A percentile compares a stretch with the other conserved stretches of the same genome.
These are phyloP conservation scores for Oryza coarctata DNA, from an alignment of 176 grass and related monocot species.

Conservation along the genomic window DNA sequence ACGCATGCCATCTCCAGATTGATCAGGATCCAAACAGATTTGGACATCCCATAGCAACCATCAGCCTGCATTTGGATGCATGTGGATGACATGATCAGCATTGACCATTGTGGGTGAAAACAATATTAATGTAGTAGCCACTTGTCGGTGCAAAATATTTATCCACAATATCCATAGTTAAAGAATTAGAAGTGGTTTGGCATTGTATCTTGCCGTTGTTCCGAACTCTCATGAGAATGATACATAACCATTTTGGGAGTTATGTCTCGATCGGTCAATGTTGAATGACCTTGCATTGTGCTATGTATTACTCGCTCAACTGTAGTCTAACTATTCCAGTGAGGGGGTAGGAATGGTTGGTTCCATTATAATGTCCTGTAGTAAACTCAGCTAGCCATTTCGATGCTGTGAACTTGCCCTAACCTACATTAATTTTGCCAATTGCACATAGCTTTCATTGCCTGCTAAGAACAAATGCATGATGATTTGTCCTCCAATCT, in stretches of 20 bases:
- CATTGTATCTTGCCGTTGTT: neutral
- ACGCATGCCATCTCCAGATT: conserved; percentile 27
- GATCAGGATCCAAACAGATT: conserved; percentile 41
- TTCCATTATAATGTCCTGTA: conserved; percentile 22
- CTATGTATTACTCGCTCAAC: neutral
- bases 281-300: conserved; percentile 3
- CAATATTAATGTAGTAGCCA: conserved; percentile 4
- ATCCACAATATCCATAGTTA: conserved; percentile 17
- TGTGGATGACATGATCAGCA: conserved; percentile 35
- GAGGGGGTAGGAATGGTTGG: conserved; percentile 1
- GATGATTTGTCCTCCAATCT: conserved; percentile 39
- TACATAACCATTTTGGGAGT: neutral
- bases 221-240: neutral
- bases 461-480: conserved; percentile 18
- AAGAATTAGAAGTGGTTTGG: neutral
- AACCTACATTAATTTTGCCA: neutral
- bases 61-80: conserved; percentile 23
- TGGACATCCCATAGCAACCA: conserved; percentile 26
- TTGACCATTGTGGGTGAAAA: conserved; percentile 17
- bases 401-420: neutral
- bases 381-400: conserved; percentile 8
- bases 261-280: neutral
- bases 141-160: neutral
- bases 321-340: neutral
- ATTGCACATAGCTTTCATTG: conserved; percentile 26